Base-by-base conservation (phyloP, 2,329 filamentous ascomycete species). In the Hymenoscyphus linearis region DNA sequence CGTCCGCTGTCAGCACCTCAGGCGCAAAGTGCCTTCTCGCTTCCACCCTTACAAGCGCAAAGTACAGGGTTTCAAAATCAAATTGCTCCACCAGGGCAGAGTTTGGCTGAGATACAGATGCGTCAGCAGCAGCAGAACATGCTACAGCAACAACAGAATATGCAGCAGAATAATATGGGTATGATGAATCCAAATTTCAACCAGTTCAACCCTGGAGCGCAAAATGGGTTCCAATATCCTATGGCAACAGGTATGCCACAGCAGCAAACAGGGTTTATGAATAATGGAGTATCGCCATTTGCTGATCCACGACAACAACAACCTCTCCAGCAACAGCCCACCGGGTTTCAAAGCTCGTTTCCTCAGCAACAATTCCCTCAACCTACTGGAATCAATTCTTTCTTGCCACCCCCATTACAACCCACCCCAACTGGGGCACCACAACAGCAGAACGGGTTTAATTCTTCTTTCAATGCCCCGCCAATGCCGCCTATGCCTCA, bases 1-100 rank as follows among this genome's bases (percentile, higher is more conserved):
- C 84, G 95, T 63, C 89, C 95, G 7, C 81, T 95, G 13, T 97
- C 93, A 47, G 93, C 95, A 44, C 93, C 95, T 27, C 89, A 91
- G 73, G 89, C 91, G 71, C 85, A 86, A 53, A 92, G 82, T 74
- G 82, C 80, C 4, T 95, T 96, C 73, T 83, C 83, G 7, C 84
- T 88, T 18, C 85, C 90, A 56, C 86, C 90, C 16, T 76, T 97
- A 67, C 88, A 93, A 72, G 86, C 91, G 58, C 93, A 97, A 72
- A 84, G 93, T 74, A 97, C 95, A 4, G 92, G 93, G 9, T 81
- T 83, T 65, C 84, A 85, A 70, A 77, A 78, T 12, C 85, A 85
- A 65, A 79, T 90, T 60, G 88, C 89, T 31, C 84, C 88, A 34
- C 83, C 85, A 2, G 90, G 91, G 13, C 90, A 93, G 74, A 93